Evolutionary conservation across 257 asterid genomes (phyloP).

Genomic region (Coffea canephora): DNA sequence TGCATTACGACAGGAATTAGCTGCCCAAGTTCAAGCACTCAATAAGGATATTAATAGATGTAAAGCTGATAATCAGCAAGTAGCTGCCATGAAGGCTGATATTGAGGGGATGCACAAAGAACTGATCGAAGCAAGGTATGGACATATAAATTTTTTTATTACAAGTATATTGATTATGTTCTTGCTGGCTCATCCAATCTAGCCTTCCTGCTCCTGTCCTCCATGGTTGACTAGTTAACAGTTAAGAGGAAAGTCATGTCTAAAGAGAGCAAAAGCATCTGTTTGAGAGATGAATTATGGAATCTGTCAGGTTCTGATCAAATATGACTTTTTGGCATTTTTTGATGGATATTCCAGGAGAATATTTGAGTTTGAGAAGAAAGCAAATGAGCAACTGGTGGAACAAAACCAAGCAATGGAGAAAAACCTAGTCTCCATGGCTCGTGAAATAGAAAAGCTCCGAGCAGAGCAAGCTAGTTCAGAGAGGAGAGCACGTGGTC

Average conservation of each 20-base stretch:
- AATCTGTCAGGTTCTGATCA: background rate
- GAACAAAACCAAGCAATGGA: constrained; percentile 76
- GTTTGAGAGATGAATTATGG: background rate
- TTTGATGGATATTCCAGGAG: constrained; percentile 42
- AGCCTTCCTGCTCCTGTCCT: background rate
- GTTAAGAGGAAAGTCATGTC: background rate
- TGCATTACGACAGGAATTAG: constrained; percentile 52
- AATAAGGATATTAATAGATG: constrained; percentile 61
- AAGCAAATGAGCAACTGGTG: constrained; percentile 61
- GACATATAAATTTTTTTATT: background rate
- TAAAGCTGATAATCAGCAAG: constrained; percentile 63
- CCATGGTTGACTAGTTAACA: background rate
- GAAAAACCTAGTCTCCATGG: constrained; percentile 73
- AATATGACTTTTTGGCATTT: constrained; percentile 18
- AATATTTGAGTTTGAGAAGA: constrained; percentile 68
- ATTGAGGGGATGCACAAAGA: constrained; percentile 73
- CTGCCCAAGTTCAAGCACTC: constrained; percentile 55
- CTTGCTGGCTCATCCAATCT: background rate
- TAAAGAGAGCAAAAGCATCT: background rate
- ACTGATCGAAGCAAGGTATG: constrained; percentile 67
- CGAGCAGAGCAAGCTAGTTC: constrained; percentile 62
- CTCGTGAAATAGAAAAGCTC: constrained; percentile 85
- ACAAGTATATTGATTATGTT: background rate
- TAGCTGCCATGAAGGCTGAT: constrained; percentile 56
- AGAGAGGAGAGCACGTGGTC: constrained; percentile 54